A percentile compares a stretch with the other conserved stretches of the same genome.
Evolutionary conservation across 805 yeast genomes (phyloP).

Genomic region (Candida ipomoeae): DNA sequence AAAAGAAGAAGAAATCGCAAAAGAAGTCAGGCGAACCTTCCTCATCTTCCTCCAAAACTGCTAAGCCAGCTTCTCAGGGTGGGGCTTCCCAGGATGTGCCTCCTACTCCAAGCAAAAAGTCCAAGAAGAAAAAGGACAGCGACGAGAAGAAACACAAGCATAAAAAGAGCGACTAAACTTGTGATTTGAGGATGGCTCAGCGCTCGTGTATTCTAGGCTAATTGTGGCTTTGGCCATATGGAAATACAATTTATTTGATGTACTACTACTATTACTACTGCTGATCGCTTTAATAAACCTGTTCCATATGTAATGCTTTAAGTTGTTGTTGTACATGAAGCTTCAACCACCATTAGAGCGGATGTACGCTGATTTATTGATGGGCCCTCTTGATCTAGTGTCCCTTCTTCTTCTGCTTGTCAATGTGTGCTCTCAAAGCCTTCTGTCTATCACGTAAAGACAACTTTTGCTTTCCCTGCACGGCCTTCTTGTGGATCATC

Average conservation of each 20-base stretch:
- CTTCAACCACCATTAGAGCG: background rate
- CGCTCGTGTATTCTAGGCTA: constrained; percentile 3
- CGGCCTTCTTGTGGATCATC: constrained; percentile 95
- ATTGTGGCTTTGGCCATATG: constrained; percentile 4
- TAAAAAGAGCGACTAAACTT: constrained; percentile 15
- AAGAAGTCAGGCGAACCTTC: constrained; percentile 7
- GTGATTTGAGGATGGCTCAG: background rate
- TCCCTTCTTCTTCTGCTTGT: constrained; percentile 88
- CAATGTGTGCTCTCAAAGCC: constrained; percentile 78
- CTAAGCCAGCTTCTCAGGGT: background rate
- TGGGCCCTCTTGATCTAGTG: constrained; percentile 27
- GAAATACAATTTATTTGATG: constrained; percentile 13
- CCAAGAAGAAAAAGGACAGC: constrained; percentile 18
- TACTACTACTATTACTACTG: constrained; percentile 10
- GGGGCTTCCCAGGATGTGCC: background rate
- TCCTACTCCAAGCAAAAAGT: constrained; percentile 13
- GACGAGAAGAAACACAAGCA: constrained; percentile 14
- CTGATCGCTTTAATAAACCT: constrained; percentile 3
- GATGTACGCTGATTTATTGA: background rate
- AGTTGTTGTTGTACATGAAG: background rate
- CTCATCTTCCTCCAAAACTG: background rate
- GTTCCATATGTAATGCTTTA: constrained; percentile 10
- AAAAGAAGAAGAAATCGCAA: constrained; percentile 17
- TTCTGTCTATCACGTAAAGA: constrained; percentile 89
- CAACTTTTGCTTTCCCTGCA: constrained; percentile 88